A percentile compares a stretch with the other conserved stretches of the same genome.
phyloP scores from a whole-genome alignment of 1,139 yeast species.

The Sugiyamaella xylanicola region DNA sequence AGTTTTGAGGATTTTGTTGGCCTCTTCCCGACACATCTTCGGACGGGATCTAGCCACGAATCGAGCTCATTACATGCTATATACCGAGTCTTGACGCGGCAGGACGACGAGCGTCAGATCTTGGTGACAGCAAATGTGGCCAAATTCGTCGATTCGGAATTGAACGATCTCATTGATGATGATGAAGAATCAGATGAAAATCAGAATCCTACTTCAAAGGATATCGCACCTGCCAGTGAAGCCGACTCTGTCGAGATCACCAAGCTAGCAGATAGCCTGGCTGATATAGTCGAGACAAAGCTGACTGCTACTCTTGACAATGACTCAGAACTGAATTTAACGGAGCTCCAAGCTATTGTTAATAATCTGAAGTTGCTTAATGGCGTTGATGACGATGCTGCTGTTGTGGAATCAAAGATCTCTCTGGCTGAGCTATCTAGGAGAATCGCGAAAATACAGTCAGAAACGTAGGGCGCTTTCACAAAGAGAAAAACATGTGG shows the following conservation, averaged over 20 bases:
- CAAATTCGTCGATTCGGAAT: slow-evolving; percentile 5
- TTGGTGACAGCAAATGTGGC: slow-evolving; percentile 1
- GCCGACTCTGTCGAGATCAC: slow-evolving; percentile 8
- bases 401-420: background rate
- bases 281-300: slow-evolving; percentile 11
- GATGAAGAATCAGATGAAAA: background rate
- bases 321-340: background rate
- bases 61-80: too few species aligned
- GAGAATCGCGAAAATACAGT: background rate
- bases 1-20: slow-evolving; percentile 25
- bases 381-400: slow-evolving; percentile 2
- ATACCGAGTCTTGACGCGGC: slow-evolving; percentile 8
- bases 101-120: slow-evolving; percentile 10
- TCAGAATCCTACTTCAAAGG: background rate
- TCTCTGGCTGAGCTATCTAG: background rate
- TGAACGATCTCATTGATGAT: background rate
- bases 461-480: background rate
- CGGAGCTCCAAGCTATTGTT: slow-evolving; percentile 13
- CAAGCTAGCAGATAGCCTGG: slow-evolving; percentile 11
- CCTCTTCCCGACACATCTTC: slow-evolving; percentile 20
- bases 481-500: too few species aligned
- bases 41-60: background rate
- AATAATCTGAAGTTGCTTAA: slow-evolving; percentile 3
- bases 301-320: slow-evolving; percentile 4
- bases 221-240: slow-evolving; percentile 11